Conservation (phyloP, 495 filamentous ascomycete species). For the Aspergillus nanangensis region DNA sequence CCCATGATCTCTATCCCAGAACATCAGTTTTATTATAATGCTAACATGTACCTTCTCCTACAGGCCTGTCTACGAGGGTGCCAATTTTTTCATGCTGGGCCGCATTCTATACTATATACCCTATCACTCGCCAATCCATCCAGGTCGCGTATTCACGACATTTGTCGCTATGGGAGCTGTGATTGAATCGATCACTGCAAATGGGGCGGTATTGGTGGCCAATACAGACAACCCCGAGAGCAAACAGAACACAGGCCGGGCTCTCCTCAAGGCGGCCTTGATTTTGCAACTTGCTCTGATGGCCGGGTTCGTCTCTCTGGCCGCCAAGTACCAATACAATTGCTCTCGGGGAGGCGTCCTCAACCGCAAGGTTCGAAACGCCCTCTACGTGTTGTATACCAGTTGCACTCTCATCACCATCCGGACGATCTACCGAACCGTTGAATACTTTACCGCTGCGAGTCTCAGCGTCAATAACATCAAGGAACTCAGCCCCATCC, state of each 20-base stretch:
- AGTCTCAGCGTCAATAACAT: slow-evolving; percentile 33
- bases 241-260: slow-evolving; percentile 49
- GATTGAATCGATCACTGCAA: slow-evolving; percentile 64
- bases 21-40: background rate
- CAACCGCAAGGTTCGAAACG: slow-evolving; percentile 51
- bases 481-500: slow-evolving; percentile 43
- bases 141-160: slow-evolving; percentile 70
- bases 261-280: slow-evolving; percentile 61
- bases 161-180: slow-evolving; percentile 60
- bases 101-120: slow-evolving; percentile 76
- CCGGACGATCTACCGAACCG: slow-evolving; percentile 63
- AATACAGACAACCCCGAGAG: slow-evolving; percentile 38
- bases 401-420: slow-evolving; percentile 56
- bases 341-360: slow-evolving; percentile 50
- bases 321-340: slow-evolving; percentile 53
- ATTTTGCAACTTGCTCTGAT: slow-evolving; percentile 66
- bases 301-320: slow-evolving; percentile 54
- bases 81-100: slow-evolving; percentile 73
- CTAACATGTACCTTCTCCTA: slow-evolving; percentile 1
- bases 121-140: slow-evolving; percentile 72
- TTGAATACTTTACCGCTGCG: slow-evolving; percentile 55
- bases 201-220: slow-evolving; percentile 59
- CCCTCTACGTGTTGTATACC: slow-evolving; percentile 54
- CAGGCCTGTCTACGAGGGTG: slow-evolving; percentile 67
- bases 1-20: background rate